Percentiles rank a stretch among this genome's conserved stretches.
These are phyloP conservation scores for Jamesozyma rosinii DNA, from an alignment of 805 yeast genomes.

Conservation along the genomic window DNA sequence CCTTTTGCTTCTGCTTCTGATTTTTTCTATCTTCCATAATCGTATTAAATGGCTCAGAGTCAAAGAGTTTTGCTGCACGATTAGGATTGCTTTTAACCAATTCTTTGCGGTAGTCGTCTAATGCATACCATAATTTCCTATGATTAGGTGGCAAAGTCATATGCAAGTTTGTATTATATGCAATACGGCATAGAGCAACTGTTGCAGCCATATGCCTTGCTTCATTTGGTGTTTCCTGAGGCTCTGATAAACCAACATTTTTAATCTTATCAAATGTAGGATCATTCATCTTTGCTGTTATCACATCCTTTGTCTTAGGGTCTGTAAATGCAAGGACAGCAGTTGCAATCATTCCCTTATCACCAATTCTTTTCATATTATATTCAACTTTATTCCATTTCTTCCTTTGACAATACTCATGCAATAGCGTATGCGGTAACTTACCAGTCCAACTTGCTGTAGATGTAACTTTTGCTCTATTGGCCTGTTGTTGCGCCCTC, in stretches of 20 bases:
- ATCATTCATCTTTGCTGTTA: conserved; percentile 46
- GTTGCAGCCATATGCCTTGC: conserved; percentile 90
- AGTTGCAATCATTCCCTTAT: conserved; percentile 53
- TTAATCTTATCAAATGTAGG: conserved; percentile 36
- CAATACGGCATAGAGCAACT: conserved; percentile 68
- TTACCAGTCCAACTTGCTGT: conserved; percentile 90
- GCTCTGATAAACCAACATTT: conserved; percentile 40
- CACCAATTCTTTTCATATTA: conserved; percentile 48
- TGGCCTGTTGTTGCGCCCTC: conserved; percentile 25
- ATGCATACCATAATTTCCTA: conserved; percentile 63
- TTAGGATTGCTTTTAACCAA: conserved; percentile 38
- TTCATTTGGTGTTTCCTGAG: conserved; percentile 76
- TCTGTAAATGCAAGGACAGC: conserved; percentile 62
- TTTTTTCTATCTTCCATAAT: conserved; percentile 47
- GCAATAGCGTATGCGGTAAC: conserved; percentile 74
- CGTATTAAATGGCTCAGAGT: conserved; percentile 68
- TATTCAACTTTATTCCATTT: conserved; percentile 85
- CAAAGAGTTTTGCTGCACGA: conserved; percentile 46
- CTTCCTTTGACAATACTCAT: conserved; percentile 77
- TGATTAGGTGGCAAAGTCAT: conserved; percentile 83
- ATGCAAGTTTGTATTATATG: conserved; percentile 72
- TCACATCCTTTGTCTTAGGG: conserved; percentile 67
- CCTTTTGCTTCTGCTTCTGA: conserved; percentile 38
- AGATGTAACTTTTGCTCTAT: conserved; percentile 48
- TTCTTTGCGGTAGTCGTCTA: conserved; percentile 52